Base-by-base conservation (phyloP, 2,329 filamentous ascomycete genomes). In the Apiospora pterosperma region DNA sequence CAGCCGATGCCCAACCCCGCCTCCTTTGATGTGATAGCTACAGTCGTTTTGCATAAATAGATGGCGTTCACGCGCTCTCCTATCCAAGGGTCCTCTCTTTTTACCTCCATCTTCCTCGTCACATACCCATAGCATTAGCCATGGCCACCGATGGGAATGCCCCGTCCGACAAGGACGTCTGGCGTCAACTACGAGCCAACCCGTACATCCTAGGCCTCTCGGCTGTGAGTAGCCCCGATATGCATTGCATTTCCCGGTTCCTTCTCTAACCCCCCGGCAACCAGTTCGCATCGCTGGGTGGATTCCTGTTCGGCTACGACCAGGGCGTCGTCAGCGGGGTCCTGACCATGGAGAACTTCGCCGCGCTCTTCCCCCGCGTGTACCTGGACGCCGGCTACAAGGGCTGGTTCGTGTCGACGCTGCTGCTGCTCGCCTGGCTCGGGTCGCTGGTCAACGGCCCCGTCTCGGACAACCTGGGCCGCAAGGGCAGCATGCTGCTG, bases 401-500 rank as follows among this genome's bases (percentile, higher is more conserved):
- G 66, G 82, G 82, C 36, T 85, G 83, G 82, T 83, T 85, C 62
- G 81, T 84, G 2, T 83, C 83, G 6, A 81, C 79, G 2, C 72
- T 85, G 5, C 70, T 83, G 11, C 73, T 85, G 0, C 73, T 79
- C 60, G 82, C 82, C 5, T 84, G 81, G 81, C 71, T 82, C 60
- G 83, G 83, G 2, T 83, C 82, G 1, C 73, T 85, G 31, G 62
- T 76, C 65, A 79, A 79, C 63, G 79, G 79, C 1, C 75, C 79
- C 28, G 25, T 79, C 31, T 77, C 77, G 31, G 77, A 79, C 64
- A 70, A 67, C 3, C 63, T 78, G 28, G 73, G 72, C 1, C 70
- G 77, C 25, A 77, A 76, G 62, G 72, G 76, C 2, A 76, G 75
- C 6, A 78, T 79, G 61, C 67, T 78, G 7, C 61, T 76, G 2